Base-by-base conservation (phyloP, 257 asterid species). In the Schizonepeta tenuifolia region DNA sequence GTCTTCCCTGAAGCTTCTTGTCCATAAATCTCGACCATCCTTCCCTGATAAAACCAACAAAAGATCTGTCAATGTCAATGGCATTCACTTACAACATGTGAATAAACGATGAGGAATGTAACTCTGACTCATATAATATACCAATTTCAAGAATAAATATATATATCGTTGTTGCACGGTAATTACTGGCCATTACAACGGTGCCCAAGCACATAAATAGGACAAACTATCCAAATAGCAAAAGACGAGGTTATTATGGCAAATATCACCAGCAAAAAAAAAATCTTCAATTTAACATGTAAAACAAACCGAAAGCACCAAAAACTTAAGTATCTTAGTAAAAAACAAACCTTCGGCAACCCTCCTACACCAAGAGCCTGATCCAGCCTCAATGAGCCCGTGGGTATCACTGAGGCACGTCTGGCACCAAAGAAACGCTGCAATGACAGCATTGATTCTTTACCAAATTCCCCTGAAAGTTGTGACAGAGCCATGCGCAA, bases 1-100 rank as follows among this genome's bases (percentile, higher is more conserved):
- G 99, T 95, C 96, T 95, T 92, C 72, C 99, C 99, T 7, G 98
- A 92, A 74, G 98, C 98, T 86, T 95, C 99, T 72, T 84, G 96
- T 67, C 99, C 98, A 67, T 87, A 95, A 36, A 95, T 83, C 80
- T 95, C 98, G 28, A 95, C 87, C 83, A 95, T 87, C 81, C 99
- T 86, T 75, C 99, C 99, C 98, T 92, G 79, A 60, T 35, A 31
- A 71, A 77, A 65, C 79, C 73, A 81, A 77, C 43, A 58, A 68
- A 22, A 4, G 6, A 51, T 62, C 53, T 1, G 51, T 83, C 53
- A 79, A 17, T 1, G 51, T 83, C 53, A 79, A 17, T 35, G 21
- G 13, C 50, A 15, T 59, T 50, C 72, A 65, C 57, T 40, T 18
- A 47, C 69, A 14, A 47, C 13, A 64, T 20, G 71, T 20, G 56